Conservation (phyloP, 2,329 filamentous ascomycete species). For the Fusarium floridanum region DNA sequence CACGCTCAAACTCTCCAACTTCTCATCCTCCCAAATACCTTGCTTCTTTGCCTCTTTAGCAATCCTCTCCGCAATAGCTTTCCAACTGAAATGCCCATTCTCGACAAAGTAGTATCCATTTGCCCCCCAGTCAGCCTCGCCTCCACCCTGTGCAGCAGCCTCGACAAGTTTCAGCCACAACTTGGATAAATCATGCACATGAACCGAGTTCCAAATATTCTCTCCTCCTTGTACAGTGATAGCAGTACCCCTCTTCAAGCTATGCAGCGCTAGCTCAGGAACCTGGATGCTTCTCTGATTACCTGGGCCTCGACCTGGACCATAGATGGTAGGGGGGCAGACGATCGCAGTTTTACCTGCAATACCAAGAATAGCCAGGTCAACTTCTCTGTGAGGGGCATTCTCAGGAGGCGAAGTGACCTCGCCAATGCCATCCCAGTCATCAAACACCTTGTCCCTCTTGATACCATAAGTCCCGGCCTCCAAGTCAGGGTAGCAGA, state of each 20-base stretch:
- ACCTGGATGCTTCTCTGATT: not conserved
- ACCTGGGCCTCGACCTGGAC: not conserved
- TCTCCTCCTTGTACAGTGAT: not conserved
- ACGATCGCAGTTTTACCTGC: not conserved
- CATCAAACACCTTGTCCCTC: not conserved
- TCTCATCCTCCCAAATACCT: not conserved
- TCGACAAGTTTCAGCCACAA: not conserved
- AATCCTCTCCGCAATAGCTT: not conserved
- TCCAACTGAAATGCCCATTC: not conserved
- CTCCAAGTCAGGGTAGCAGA: not conserved
- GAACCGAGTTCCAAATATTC: not conserved
- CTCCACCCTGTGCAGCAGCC: not conserved
- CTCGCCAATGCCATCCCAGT: not conserved
- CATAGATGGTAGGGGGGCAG: not conserved
- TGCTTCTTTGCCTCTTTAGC: not conserved
- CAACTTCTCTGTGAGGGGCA: not conserved
- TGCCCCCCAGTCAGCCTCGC: not conserved
- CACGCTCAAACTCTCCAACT: not conserved
- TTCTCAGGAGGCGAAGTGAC: not conserved
- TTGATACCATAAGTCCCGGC: not conserved
- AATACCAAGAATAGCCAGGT: not conserved
- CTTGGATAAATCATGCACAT: not conserved
- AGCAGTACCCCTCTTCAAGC: not conserved
- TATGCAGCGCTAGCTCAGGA: not conserved
- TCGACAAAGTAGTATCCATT: not conserved